A percentile compares a stretch with the other conserved stretches of the same genome.
These are phyloP conservation scores for Emmonsiellopsis sp. DNA, from an alignment of 2,329 filamentous ascomycete species.

Conservation along the genomic window DNA sequence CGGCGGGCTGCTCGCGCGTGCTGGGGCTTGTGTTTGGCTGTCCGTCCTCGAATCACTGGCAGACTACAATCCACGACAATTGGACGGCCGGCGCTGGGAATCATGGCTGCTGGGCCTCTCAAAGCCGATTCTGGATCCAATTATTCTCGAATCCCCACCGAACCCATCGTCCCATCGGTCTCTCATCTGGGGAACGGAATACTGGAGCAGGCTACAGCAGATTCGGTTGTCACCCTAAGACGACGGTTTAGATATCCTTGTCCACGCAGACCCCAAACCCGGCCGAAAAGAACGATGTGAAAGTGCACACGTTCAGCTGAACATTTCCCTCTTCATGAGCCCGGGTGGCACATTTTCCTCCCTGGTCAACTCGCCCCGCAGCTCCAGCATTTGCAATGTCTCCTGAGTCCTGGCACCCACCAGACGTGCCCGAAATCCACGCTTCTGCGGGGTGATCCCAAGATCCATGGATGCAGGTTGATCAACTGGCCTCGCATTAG, in stretches of 20 bases:
- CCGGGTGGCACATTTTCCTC: no score
- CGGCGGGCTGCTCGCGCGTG: no score
- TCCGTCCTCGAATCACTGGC: slow-evolving; percentile 1
- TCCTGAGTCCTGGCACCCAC: not conserved
- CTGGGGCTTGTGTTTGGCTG: not conserved
- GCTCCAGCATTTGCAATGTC: no score
- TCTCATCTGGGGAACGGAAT: no score
- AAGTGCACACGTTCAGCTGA: no score
- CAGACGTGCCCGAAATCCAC: not conserved
- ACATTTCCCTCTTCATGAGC: no score
- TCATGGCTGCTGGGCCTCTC: not conserved
- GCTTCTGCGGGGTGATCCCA: not conserved
- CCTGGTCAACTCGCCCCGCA: no score
- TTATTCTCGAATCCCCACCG: not conserved
- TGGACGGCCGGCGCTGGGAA: not conserved
- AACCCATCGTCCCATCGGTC: not conserved
- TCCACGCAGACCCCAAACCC: no score
- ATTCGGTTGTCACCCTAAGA: no score
- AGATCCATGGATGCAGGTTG: not conserved
- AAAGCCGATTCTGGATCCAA: not conserved
- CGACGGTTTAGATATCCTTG: no score
- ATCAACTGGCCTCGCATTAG: slow-evolving; percentile 1
- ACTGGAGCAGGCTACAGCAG: no score
- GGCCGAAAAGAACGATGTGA: no score
- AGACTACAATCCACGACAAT: not conserved